phyloP scores from a whole-genome alignment of 495 filamentous ascomycete genomes.

The Podospora sp. region DNA sequence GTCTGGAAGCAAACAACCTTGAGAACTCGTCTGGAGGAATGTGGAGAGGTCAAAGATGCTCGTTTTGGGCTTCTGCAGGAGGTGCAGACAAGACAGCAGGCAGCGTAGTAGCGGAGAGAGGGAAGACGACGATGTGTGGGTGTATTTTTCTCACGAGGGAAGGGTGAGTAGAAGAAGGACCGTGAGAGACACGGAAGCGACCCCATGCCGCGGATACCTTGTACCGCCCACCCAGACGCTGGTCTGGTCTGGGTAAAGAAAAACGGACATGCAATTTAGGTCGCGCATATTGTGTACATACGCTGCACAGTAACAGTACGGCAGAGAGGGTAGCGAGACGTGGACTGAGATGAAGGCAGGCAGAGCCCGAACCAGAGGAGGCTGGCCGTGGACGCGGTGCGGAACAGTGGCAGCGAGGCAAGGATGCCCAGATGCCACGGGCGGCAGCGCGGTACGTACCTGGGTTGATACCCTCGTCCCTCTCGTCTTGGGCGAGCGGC shows the following conservation, averaged over 20 bases:
- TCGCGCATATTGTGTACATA: slow-evolving; percentile 13
- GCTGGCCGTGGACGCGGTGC: background rate
- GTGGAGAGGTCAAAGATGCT: slow-evolving; percentile 29
- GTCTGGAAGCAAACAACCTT: slow-evolving; percentile 17
- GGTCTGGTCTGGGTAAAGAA: slow-evolving; percentile 22
- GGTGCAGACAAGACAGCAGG: slow-evolving; percentile 15
- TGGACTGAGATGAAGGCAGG: slow-evolving; percentile 7
- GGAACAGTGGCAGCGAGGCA: background rate
- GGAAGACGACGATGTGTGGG: background rate
- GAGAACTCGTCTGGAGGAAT: slow-evolving; percentile 19
- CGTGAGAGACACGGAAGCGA: slow-evolving; percentile 13
- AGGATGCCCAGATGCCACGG: slow-evolving; percentile 22
- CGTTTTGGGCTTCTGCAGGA: slow-evolving; percentile 30
- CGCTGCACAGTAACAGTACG: slow-evolving; percentile 6
- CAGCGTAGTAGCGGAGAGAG: slow-evolving; percentile 5
- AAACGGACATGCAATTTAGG: slow-evolving; percentile 19
- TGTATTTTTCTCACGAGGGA: slow-evolving; percentile 7
- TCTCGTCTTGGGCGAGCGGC: slow-evolving; percentile 19
- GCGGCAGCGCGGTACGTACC: slow-evolving; percentile 31
- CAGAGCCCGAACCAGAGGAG: slow-evolving; percentile 13
- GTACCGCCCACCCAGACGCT: slow-evolving; percentile 4
- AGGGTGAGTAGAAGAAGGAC: slow-evolving; percentile 5
- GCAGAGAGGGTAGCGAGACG: background rate
- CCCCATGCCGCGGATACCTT: slow-evolving; percentile 12
- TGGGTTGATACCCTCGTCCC: background rate